Conservation (phyloP, 805 yeast species). For the Zygoascus biomembranicola region DNA sequence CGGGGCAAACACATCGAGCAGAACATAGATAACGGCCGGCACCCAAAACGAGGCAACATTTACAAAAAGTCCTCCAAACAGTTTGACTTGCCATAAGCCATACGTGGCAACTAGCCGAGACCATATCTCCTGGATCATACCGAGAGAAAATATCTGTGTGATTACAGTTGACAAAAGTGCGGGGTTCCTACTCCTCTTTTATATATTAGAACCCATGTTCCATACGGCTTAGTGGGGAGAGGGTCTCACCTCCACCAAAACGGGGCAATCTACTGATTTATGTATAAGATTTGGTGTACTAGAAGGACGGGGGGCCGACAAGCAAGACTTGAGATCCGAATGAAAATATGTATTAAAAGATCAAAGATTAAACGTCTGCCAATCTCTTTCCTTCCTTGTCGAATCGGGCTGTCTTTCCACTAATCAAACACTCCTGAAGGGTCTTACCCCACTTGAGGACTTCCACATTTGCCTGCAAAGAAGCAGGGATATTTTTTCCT, state of each 20-base stretch:
- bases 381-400: conserved; percentile 7
- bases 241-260: no score
- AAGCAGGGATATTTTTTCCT: conserved; percentile 14
- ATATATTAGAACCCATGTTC: no score
- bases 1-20: background rate
- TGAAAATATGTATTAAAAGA: no score
- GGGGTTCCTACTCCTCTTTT: no score
- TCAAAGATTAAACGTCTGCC: background rate
- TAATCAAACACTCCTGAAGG: conserved; percentile 6
- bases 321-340: no score
- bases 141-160: background rate
- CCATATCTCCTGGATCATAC: background rate
- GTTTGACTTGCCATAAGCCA: background rate
- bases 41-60: background rate
- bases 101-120: background rate
- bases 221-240: no score
- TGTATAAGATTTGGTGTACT: no score
- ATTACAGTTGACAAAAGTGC: no score
- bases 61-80: background rate
- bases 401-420: conserved; percentile 7
- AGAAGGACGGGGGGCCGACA: no score
- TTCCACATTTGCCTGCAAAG: conserved; percentile 7
- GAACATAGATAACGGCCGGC: background rate
- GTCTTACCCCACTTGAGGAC: conserved; percentile 9
- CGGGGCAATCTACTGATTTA: no score